A percentile compares a stretch with the other conserved stretches of the same genome.
phyloP scores from a whole-genome alignment of 164 flowering plant species.

The Annona cherimola region DNA sequence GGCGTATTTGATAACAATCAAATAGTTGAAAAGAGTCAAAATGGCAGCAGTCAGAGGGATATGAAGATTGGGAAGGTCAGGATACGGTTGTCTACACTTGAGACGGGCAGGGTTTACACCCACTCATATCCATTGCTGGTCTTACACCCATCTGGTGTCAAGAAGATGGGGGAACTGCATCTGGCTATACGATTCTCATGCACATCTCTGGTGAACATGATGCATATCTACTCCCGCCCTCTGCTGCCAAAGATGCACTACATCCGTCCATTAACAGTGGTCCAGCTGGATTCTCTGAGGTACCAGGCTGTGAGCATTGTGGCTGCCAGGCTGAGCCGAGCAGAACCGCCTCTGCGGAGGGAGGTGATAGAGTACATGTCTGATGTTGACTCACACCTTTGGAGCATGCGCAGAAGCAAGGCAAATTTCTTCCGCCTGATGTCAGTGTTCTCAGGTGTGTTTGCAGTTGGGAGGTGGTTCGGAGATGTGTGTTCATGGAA shows the following conservation, averaged over 20 bases:
- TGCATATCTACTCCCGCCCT: constrained; percentile 62
- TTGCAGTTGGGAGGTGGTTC: constrained; percentile 73
- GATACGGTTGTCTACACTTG: constrained; percentile 83
- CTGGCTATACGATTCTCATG: constrained; percentile 83
- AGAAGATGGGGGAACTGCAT: constrained; percentile 93
- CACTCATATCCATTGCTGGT: constrained; percentile 84
- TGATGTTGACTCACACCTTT: constrained; percentile 80
- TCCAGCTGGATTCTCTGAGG: constrained; percentile 77
- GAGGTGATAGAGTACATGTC: constrained; percentile 98
- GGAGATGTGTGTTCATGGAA: constrained; percentile 82
- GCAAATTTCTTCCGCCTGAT: constrained; percentile 83
- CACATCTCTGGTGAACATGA: constrained; percentile 79
- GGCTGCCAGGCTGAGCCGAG: constrained; percentile 71
- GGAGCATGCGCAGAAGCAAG: constrained; percentile 95
- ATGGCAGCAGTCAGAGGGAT: constrained; percentile 40
- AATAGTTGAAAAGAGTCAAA: constrained; percentile 52
- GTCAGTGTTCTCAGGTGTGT: constrained; percentile 72
- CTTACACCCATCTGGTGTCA: constrained; percentile 77
- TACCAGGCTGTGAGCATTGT: constrained; percentile 82
- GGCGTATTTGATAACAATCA: constrained; percentile 88
- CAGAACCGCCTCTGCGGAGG: constrained; percentile 85
- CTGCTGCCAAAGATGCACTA: constrained; percentile 90
- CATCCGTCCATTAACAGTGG: constrained; percentile 51
- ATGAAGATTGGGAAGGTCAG: constrained; percentile 79
- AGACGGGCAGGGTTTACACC: constrained; percentile 83